Evolutionary conservation across 2,329 filamentous ascomycete species (phyloP).

Genomic region (Cercospora sp.): DNA sequence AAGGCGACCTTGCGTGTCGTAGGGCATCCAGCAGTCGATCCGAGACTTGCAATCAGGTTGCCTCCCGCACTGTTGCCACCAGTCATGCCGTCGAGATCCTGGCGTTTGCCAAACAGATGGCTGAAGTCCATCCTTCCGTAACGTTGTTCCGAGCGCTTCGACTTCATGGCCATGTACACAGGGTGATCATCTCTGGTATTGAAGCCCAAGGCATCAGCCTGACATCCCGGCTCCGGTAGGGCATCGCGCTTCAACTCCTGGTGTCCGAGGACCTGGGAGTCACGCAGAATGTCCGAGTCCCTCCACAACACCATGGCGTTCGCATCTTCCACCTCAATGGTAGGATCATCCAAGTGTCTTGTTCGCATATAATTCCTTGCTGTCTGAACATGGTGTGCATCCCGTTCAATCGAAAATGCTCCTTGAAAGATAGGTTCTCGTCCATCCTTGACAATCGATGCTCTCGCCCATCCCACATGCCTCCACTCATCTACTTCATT

Average conservation of each 20-base stretch:
- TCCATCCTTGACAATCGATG: conserved; percentile 77
- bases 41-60: conserved; percentile 77
- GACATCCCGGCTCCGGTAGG: conserved; percentile 52
- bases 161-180: conserved; percentile 56
- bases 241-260: conserved; percentile 59
- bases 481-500: conserved; percentile 65
- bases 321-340: conserved; percentile 56
- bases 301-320: conserved; percentile 90
- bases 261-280: conserved; percentile 43
- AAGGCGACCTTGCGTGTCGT: conserved; percentile 87
- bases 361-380: conserved; percentile 72
- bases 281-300: conserved; percentile 73
- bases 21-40: conserved; percentile 80
- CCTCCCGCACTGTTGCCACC: conserved; percentile 76
- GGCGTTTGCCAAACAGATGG: conserved; percentile 68
- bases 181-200: conserved; percentile 74
- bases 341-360: conserved; percentile 70
- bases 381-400: conserved; percentile 85
- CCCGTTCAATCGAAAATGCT: conserved; percentile 75
- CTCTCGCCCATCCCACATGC: conserved; percentile 81
- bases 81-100: conserved; percentile 64
- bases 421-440: conserved; percentile 81
- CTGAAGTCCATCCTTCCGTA: conserved; percentile 64
- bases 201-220: conserved; percentile 74
- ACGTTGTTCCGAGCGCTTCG: conserved; percentile 53